Evolutionary conservation across 768 basidiomycete genomes (phyloP), one percentile per base, ranked within the genome.

Genomic region (Tylopilus vinaceipallidus): DNA sequence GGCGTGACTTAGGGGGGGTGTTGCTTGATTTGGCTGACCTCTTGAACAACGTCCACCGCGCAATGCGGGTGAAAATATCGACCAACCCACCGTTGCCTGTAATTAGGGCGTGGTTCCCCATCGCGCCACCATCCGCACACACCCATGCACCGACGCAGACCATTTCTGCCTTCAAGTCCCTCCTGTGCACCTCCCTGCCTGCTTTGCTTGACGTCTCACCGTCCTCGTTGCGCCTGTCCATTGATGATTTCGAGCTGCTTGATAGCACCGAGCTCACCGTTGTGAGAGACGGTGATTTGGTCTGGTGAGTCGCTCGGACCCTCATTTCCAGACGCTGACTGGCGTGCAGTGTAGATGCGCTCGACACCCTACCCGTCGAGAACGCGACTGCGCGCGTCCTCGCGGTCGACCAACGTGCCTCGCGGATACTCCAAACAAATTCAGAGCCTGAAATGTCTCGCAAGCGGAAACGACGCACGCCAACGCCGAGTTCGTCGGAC

Each of bases 91-190:
- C 81, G 30, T 68, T 84, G 13, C 76, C 78, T 2, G 68, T 63
- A 20, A 52, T 79, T 13, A 78, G 75, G 51, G 78, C 74, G 6
- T 84, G 82, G 82, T 79, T 79, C 17, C 70, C 74, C 24, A 66
- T 71, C 34, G 45, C 55, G 11, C 46, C 57, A 11, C 12, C 45
- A 41, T 23, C 29, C 2, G n/a, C 26, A 4, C 42, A 48, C 16
- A 43, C 22, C 3, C 29, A n/a, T 12, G 33, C 37, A 7, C 14
- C 45, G 2, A 39, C 38, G 6, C 39, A 23, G 5, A 57, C 53
- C 16, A n/a, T 67, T 13, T 26, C 39, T 3, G 17, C 49, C 1
- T 36, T 68, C 41, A 68, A 69, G 42, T 16, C 23, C 1, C 17
- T 49, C n/a, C 45, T 68, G 16, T 64, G 56, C 30, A 8, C 50